Evolutionary conservation across 805 yeast species (phyloP).

Genomic region (Wickerhamiella sergipiensis): DNA sequence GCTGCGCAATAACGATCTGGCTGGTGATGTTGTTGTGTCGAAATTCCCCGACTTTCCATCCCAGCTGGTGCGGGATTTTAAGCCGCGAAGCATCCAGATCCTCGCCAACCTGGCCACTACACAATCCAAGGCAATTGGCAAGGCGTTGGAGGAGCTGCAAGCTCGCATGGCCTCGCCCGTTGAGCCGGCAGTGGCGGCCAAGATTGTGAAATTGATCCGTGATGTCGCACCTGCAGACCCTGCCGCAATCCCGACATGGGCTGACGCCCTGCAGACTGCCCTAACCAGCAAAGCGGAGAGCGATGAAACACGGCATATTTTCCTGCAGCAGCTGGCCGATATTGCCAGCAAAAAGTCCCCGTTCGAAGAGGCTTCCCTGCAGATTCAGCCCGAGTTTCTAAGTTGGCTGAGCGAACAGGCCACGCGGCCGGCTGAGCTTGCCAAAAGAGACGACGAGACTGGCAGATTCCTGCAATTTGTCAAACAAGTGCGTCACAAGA

Average conservation of each 20-base stretch:
- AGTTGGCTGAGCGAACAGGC: conserved; percentile 47
- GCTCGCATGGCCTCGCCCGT: background rate
- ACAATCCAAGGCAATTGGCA: background rate
- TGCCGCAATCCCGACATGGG: background rate
- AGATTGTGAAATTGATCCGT: background rate
- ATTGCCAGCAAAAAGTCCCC: conserved; percentile 5
- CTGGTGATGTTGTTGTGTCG: conserved; percentile 19
- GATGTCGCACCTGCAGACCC: background rate
- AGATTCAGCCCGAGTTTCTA: conserved; percentile 34
- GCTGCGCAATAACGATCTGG: conserved; percentile 61
- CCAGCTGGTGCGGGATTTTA: background rate
- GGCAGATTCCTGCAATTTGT: background rate
- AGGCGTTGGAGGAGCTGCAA: background rate
- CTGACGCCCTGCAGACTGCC: background rate
- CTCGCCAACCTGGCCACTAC: conserved; percentile 1
- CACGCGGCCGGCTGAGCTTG: conserved; percentile 1
- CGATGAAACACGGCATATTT: conserved; percentile 1
- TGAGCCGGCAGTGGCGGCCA: background rate
- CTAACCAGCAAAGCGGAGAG: background rate
- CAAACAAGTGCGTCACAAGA: conserved; percentile 5
- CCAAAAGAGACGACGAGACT: background rate
- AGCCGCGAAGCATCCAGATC: background rate
- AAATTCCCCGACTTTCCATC: conserved; percentile 2
- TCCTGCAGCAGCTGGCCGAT: conserved; percentile 2
- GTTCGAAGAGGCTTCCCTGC: conserved; percentile 20